These are phyloP conservation scores for Dentipellis sp. DNA, from an alignment of 768 basidiomycete genomes.

Conservation along the genomic window DNA sequence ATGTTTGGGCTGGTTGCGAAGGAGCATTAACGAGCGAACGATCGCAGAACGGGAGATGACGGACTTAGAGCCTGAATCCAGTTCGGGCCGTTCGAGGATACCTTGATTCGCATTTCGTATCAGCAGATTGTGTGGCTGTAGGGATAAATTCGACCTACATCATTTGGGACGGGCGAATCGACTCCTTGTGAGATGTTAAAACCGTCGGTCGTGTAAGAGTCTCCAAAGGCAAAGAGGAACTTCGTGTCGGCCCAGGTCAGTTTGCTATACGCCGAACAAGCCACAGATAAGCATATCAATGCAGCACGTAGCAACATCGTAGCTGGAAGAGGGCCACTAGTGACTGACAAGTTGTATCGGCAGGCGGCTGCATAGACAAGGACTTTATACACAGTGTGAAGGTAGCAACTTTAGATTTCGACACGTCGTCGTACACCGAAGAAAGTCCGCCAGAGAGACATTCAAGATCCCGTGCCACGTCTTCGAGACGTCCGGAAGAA, in stretches of 20 bases:
- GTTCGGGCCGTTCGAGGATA: slow-evolving; percentile 53
- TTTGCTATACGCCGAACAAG: not conserved
- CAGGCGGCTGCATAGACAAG: too few species aligned
- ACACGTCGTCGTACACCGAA: too few species aligned
- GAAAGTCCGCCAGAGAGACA: too few species aligned
- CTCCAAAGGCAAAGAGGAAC: slow-evolving; percentile 53
- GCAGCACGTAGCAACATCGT: too few species aligned
- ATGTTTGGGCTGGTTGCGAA: slow-evolving; percentile 21
- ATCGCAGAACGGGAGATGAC: too few species aligned
- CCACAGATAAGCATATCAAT: too few species aligned
- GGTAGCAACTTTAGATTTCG: too few species aligned
- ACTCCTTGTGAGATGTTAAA: slow-evolving; percentile 52
- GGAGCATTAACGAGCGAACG: not conserved
- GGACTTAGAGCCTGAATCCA: slow-evolving; percentile 49
- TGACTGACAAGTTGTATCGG: too few species aligned
- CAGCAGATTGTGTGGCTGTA: not conserved
- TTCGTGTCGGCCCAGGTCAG: slow-evolving; percentile 44
- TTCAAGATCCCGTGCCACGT: too few species aligned
- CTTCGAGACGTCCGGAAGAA: too few species aligned
- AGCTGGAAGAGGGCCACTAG: too few species aligned
- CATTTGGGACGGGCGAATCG: slow-evolving; percentile 40
- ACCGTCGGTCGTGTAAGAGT: slow-evolving; percentile 53
- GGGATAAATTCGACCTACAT: slow-evolving; percentile 25
- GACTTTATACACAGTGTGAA: too few species aligned
- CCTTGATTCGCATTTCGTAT: slow-evolving; percentile 22